Evolutionary conservation across 2,329 filamentous ascomycete species (phyloP).

Genomic region (Microsporum canis): DNA sequence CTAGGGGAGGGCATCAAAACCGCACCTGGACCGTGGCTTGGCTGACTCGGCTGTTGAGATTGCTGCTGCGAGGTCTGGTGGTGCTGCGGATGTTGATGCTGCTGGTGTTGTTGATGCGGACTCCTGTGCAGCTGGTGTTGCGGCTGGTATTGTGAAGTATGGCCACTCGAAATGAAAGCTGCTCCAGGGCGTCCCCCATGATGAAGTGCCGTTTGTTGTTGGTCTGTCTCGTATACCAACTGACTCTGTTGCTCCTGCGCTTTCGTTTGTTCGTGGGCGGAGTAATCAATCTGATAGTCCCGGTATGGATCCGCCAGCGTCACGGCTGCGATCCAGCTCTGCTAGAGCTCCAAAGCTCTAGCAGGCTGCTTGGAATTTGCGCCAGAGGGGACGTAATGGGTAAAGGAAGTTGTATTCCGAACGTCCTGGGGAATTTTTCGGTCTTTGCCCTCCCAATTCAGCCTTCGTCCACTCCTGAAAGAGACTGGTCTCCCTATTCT

Average conservation of each 20-base stretch:
- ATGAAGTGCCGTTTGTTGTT: constrained; percentile 26
- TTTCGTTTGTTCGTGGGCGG: constrained; percentile 55
- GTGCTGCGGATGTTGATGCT: constrained; percentile 29
- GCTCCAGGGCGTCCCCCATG: constrained; percentile 25
- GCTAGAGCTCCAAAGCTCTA: constrained; percentile 63
- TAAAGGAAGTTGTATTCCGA: background rate
- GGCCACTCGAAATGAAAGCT: constrained; percentile 24
- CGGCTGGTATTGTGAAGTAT: constrained; percentile 22
- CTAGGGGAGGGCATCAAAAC: constrained; percentile 25
- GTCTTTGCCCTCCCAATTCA: background rate
- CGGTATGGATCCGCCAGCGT: constrained; percentile 66
- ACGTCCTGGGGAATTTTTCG: background rate
- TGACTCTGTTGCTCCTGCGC: constrained; percentile 53
- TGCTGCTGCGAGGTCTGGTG: constrained; percentile 15
- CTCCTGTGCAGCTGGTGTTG: constrained; percentile 25
- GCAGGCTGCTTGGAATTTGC: constrained; percentile 37
- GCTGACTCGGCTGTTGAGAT: constrained; percentile 20
- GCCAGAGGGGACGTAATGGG: constrained; percentile 6
- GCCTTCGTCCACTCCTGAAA: background rate
- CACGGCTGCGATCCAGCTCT: constrained; percentile 59
- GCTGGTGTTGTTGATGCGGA: constrained; percentile 24
- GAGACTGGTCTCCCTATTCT: background rate
- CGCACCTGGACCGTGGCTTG: constrained; percentile 17
- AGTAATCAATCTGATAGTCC: constrained; percentile 66
- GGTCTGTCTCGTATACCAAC: constrained; percentile 49